These are phyloP conservation scores for Cladosporium halotolerans DNA, from an alignment of 2,329 filamentous ascomycete genomes.

Conservation along the genomic window DNA sequence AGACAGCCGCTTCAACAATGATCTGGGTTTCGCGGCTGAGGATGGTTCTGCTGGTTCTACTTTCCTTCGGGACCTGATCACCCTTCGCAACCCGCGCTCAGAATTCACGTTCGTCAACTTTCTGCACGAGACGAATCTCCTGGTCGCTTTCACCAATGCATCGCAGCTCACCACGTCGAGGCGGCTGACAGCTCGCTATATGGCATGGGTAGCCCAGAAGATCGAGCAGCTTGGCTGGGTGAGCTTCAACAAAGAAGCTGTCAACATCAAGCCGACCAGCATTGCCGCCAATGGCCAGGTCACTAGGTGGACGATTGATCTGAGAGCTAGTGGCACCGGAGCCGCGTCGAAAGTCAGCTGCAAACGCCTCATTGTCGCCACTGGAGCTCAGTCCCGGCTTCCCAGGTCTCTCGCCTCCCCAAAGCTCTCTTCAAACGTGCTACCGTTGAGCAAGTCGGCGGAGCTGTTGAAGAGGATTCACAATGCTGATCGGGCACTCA, in stretches of 20 bases:
- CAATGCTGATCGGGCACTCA: slow-evolving; percentile 12
- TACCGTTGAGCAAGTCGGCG: slow-evolving; percentile 16
- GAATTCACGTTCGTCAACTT: slow-evolving; percentile 28
- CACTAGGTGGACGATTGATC: slow-evolving; percentile 16
- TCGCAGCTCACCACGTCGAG: slow-evolving; percentile 21
- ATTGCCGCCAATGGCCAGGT: slow-evolving; percentile 11
- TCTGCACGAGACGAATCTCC: slow-evolving; percentile 22
- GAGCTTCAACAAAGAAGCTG: slow-evolving; percentile 19
- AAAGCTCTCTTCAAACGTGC: slow-evolving; percentile 12
- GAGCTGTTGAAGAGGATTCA: slow-evolving; percentile 16
- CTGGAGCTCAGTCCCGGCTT: slow-evolving; percentile 17
- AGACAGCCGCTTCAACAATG: slow-evolving; percentile 16
- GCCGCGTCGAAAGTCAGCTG: slow-evolving; percentile 14
- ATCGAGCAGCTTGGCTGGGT: slow-evolving; percentile 23
- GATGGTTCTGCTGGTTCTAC: slow-evolving; percentile 18
- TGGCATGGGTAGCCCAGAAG: slow-evolving; percentile 22
- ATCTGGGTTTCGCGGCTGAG: slow-evolving; percentile 17
- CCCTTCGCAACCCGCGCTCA: slow-evolving; percentile 25
- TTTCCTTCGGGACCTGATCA: slow-evolving; percentile 25
- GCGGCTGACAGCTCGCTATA: slow-evolving; percentile 22
- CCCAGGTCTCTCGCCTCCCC: slow-evolving; percentile 13
- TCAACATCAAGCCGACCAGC: slow-evolving; percentile 16
- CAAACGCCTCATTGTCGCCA: slow-evolving; percentile 20
- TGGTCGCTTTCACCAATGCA: slow-evolving; percentile 25
- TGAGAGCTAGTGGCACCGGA: slow-evolving; percentile 14